Evolutionary conservation across 495 filamentous ascomycete genomes (phyloP).

Genomic region (Xanthoparmelia taractica): DNA sequence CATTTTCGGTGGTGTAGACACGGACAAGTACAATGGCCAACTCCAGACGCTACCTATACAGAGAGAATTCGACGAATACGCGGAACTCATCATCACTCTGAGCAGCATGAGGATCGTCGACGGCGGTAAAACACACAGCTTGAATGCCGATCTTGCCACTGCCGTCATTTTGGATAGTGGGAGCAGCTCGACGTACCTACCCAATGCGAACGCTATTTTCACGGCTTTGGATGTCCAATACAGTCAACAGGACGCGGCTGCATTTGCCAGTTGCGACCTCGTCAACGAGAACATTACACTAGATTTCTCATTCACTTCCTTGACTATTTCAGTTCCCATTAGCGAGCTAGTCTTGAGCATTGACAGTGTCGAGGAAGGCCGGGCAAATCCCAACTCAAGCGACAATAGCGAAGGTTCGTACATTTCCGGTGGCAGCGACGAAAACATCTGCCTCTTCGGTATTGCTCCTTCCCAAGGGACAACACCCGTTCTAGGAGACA

Average conservation of each 20-base stretch:
- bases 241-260: slow-evolving; percentile 37
- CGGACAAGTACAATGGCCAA: slow-evolving; percentile 61
- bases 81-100: slow-evolving; percentile 77
- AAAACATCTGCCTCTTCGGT: slow-evolving; percentile 61
- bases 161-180: slow-evolving; percentile 87
- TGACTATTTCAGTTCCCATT: slow-evolving; percentile 64
- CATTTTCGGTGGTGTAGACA: slow-evolving; percentile 88
- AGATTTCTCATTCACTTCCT: slow-evolving; percentile 59
- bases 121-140: slow-evolving; percentile 32
- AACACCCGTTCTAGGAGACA: slow-evolving; percentile 75
- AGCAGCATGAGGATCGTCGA: slow-evolving; percentile 52
- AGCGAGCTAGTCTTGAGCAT: slow-evolving; percentile 70
- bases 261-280: slow-evolving; percentile 65
- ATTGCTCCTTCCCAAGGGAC: slow-evolving; percentile 58
- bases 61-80: slow-evolving; percentile 46
- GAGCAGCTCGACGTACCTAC: slow-evolving; percentile 81
- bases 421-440: slow-evolving; percentile 47
- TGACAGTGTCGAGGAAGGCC: slow-evolving; percentile 26
- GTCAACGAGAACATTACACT: slow-evolving; percentile 51
- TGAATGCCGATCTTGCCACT: slow-evolving; percentile 44
- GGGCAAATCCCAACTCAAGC: slow-evolving; percentile 30
- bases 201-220: slow-evolving; percentile 59
- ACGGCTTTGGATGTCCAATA: slow-evolving; percentile 56
- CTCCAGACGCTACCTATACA: slow-evolving; percentile 74
- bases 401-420: slow-evolving; percentile 4